Evolutionary conservation across 192 early-diverging fungal species (phyloP).

Genomic region (Backusella luteola): DNA sequence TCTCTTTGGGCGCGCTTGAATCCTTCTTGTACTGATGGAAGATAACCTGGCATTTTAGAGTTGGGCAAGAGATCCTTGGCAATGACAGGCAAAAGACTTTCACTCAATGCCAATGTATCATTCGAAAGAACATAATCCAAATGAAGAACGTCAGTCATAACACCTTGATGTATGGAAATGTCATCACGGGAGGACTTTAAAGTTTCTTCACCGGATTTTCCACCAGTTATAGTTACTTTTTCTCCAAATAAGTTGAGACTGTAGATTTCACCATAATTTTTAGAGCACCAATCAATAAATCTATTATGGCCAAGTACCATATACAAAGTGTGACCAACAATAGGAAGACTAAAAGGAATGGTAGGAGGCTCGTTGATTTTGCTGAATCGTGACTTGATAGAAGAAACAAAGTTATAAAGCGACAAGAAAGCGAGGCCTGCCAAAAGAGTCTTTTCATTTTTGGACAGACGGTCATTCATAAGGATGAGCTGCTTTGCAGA

Average conservation of each 20-base stretch:
- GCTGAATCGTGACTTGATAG: background rate
- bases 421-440: background rate
- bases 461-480: background rate
- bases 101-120: conserved; percentile 5
- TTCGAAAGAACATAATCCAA: conserved; percentile 12
- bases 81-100: conserved; percentile 5
- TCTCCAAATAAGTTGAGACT: conserved; percentile 22
- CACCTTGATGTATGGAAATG: conserved; percentile 21
- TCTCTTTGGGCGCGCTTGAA: background rate
- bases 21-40: conserved; percentile 4
- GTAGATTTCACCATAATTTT: conserved; percentile 29
- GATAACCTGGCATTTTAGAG: conserved; percentile 11
- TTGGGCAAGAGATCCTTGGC: conserved; percentile 3
- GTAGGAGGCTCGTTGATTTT: conserved; percentile 12
- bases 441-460: background rate
- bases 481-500: background rate
- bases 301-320: background rate
- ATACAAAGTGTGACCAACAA: conserved; percentile 28
- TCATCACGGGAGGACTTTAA: conserved; percentile 10
- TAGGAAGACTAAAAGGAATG: conserved; percentile 20
- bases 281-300: conserved; percentile 26
- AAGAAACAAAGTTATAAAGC: conserved; percentile 1
- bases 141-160: conserved; percentile 13
- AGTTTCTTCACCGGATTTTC: conserved; percentile 19
- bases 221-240: conserved; percentile 7